Evolutionary conservation across 768 basidiomycete genomes (phyloP).

Genomic region (Russula foetens): DNA sequence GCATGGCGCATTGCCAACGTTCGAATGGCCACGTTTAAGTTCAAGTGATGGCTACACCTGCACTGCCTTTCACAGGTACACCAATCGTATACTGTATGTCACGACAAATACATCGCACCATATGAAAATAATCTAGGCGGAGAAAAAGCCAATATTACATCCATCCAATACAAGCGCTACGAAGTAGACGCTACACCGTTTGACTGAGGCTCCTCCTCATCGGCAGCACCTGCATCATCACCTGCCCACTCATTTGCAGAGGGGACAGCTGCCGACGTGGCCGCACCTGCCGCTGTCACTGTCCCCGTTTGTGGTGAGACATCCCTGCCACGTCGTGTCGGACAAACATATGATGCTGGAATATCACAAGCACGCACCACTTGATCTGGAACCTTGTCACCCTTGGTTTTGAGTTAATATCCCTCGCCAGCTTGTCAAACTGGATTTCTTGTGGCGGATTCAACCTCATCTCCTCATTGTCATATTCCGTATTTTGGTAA

Average conservation of each 20-base stretch:
- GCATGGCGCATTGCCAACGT: too few relatives aligned
- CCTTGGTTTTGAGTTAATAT: conserved; percentile 84
- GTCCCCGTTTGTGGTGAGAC: conserved; percentile 36
- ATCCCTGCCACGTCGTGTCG: conserved; percentile 6
- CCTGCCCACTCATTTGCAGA: conserved; percentile 52
- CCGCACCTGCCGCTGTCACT: conserved; percentile 47
- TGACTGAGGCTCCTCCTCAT: not conserved
- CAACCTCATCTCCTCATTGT: conserved; percentile 85
- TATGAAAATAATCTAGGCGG: not conserved
- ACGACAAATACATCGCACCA: not conserved
- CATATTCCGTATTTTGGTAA: conserved; percentile 98
- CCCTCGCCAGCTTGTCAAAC: conserved; percentile 76
- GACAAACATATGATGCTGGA: not conserved
- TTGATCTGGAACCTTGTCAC: conserved; percentile 91
- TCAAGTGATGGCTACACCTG: not conserved
- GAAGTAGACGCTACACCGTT: conserved; percentile 9
- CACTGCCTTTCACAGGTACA: too few relatives aligned
- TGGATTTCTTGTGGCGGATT: conserved; percentile 57
- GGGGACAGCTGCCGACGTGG: conserved; percentile 64
- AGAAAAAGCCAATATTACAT: not conserved
- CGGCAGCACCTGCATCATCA: conserved; percentile 29
- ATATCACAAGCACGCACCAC: conserved; percentile 42
- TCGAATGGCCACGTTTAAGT: too few relatives aligned
- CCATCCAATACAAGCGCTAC: not conserved
- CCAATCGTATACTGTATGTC: too few relatives aligned